Conservation (phyloP, 768 basidiomycete species). For the Rhizopogon vesiculosus region DNA sequence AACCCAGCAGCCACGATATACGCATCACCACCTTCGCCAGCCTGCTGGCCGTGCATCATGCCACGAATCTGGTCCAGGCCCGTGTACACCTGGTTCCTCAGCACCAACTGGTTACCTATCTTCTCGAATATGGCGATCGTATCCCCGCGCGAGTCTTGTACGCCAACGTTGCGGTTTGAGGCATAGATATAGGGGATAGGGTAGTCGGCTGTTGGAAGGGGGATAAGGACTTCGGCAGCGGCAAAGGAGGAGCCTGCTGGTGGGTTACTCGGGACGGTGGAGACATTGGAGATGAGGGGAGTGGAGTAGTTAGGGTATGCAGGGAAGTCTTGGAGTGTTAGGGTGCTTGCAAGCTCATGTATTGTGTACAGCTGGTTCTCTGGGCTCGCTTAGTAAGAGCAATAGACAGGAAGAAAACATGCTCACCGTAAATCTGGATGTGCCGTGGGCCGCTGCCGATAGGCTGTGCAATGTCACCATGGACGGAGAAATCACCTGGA, state of each 20-base stretch:
- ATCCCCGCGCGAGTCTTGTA: conserved; percentile 51
- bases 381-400: conserved; percentile 15
- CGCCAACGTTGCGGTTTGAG: conserved; percentile 61
- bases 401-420: not conserved
- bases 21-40: conserved; percentile 40
- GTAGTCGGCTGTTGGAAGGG: conserved; percentile 41
- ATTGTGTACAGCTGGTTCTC: conserved; percentile 48
- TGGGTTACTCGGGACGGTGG: conserved; percentile 41
- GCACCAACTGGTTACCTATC: conserved; percentile 31
- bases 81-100: conserved; percentile 55
- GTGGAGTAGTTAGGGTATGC: conserved; percentile 44
- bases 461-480: conserved; percentile 58
- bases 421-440: conserved; percentile 32
- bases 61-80: conserved; percentile 61
- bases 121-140: conserved; percentile 59
- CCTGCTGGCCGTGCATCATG: conserved; percentile 51
- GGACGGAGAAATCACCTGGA: conserved; percentile 46
- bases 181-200: conserved; percentile 55
- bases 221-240: conserved; percentile 62
- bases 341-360: conserved; percentile 52
- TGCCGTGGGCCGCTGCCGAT: conserved; percentile 63
- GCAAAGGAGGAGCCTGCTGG: conserved; percentile 37
- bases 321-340: conserved; percentile 51
- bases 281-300: conserved; percentile 44
- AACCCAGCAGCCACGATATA: conserved; percentile 53